These are phyloP conservation scores for Macrotyloma uniflorum DNA, from an alignment of 306 rosid species.

Conservation along the genomic window DNA sequence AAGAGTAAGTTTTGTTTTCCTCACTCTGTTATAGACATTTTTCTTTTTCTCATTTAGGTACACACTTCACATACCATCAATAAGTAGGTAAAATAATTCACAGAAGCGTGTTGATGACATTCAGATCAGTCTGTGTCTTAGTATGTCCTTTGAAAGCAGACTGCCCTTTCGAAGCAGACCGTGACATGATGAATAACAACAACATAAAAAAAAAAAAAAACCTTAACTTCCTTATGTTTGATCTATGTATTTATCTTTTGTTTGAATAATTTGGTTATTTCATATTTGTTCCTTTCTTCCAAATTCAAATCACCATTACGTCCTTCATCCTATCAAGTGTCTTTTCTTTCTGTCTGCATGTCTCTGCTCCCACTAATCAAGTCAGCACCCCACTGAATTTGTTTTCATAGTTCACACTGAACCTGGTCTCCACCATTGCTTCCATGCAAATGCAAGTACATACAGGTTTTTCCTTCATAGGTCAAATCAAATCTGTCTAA, in stretches of 20 bases:
- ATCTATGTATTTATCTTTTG: neutral
- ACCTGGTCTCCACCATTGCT: slow-evolving; percentile 28
- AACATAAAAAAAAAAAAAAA: neutral
- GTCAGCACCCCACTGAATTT: neutral
- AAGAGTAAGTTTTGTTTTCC: too few relatives aligned
- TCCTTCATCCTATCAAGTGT: neutral
- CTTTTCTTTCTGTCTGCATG: neutral
- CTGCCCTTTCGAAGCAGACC: neutral
- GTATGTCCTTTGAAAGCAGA: neutral
- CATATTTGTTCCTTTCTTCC: neutral
- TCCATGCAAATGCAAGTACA: slow-evolving; percentile 16
- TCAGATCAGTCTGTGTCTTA: neutral
- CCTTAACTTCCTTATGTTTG: neutral
- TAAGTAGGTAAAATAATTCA: too few relatives aligned
- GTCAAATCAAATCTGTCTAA: slow-evolving; percentile 4
- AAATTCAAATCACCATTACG: neutral
- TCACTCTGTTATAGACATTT: too few relatives aligned
- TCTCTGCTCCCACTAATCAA: neutral
- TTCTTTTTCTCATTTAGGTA: too few relatives aligned
- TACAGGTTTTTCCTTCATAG: neutral
- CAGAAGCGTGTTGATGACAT: too few relatives aligned
- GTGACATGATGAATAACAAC: neutral
- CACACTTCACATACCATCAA: too few relatives aligned
- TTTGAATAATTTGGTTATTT: neutral
- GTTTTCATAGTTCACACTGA: neutral